Evolutionary conservation across 257 asterid genomes (phyloP), one percentile per base, ranked within the genome.

Genomic region (Anisodus tanguticus): DNA sequence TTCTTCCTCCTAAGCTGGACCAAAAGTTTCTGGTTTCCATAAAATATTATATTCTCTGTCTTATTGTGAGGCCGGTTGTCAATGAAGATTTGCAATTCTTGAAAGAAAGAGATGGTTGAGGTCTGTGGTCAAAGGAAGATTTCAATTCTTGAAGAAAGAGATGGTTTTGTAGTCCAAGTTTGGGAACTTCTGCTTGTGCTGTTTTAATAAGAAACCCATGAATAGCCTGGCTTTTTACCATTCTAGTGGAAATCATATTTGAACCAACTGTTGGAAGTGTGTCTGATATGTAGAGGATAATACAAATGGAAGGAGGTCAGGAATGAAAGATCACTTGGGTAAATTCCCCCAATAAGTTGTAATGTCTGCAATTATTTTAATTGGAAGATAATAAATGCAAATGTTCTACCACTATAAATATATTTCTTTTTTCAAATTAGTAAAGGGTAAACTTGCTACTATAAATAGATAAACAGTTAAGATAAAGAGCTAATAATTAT

Each of bases 271-370:
- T 11, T 39, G 8, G 15, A 41, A 41, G 35, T 69, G 54, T 68
- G 77, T 68, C 77, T 37, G 53, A 39, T 68, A 68, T 15, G 22
- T 67, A 67, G 76, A 67, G 22, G 76, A 37, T 69, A 69, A 16
- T 39, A n/a, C 31, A 69, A 69, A 69, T 69, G 7, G 76, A 37
- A 37, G 77, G 31, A 67, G 49, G 0, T 67, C 49, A 67, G 47
- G 74, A 35, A 67, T 5, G 9, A 66, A 64, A 64, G 17, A 31
- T 9, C 41, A 63, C 17, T 64, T 26, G 71, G 71, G n/a, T 64
- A 64, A 26, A 64, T 26, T 64, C 71, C 43, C 5, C 39, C 43
- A 64, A 64, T 26, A 64, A 26, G 26, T 64, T 64, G 43, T 67
- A 67, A 13, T 13, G 19, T 67, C 74, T 67, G 45, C 72, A 31